Percentiles rank a stretch among this genome's conserved stretches.
Evolutionary conservation across 257 asterid species (phyloP).

Genomic region (Solanum sejunctum): DNA sequence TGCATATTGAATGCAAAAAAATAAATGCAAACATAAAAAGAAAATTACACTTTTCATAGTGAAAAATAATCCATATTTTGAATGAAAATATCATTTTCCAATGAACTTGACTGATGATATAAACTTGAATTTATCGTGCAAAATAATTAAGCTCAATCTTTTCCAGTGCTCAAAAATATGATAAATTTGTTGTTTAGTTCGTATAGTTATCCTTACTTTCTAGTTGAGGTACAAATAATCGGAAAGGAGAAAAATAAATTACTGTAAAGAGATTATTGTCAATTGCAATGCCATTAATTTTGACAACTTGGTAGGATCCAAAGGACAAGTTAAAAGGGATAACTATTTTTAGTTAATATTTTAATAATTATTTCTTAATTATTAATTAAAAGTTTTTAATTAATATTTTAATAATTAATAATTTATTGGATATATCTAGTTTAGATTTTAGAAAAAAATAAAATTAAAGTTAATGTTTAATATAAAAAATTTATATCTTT

Average conservation of each 20-base stretch:
- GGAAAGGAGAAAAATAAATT: background rate
- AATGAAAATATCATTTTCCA: background rate
- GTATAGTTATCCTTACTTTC: background rate
- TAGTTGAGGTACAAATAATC: background rate
- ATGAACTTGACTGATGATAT: background rate
- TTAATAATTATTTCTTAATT: too few relatives aligned
- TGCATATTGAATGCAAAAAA: too few relatives aligned
- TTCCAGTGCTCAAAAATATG: background rate
- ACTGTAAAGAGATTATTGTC: background rate
- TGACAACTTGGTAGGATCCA: background rate
- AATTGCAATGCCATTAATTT: background rate
- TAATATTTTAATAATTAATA: too few relatives aligned
- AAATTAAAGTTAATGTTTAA: too few relatives aligned
- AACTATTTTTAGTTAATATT: too few relatives aligned
- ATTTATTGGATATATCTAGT: too few relatives aligned
- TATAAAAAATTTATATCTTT: too few relatives aligned
- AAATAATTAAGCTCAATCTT: background rate
- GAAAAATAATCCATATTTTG: background rate
- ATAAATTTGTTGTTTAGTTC: background rate
- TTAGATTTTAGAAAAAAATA: too few relatives aligned
- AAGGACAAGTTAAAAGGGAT: too few relatives aligned
- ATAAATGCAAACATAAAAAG: too few relatives aligned
- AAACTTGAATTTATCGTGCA: background rate
- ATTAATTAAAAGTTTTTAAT: too few relatives aligned
- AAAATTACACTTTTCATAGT: background rate